These are phyloP conservation scores for Alternaria longipes DNA, from an alignment of 2,329 filamentous ascomycete genomes.

Conservation along the genomic window DNA sequence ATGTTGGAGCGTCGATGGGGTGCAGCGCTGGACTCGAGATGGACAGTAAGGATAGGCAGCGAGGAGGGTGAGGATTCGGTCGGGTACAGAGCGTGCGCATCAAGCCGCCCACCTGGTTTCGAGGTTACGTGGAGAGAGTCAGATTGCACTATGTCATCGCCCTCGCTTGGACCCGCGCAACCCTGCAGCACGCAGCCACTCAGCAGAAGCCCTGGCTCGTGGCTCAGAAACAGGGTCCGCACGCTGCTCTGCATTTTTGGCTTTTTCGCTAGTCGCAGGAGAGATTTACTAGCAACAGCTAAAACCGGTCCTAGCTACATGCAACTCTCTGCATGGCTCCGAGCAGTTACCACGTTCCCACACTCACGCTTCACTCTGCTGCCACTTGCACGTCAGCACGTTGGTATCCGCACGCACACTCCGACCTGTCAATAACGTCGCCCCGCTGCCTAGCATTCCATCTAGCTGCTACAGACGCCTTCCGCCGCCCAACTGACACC, in stretches of 20 bases:
- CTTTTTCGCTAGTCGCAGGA: not conserved
- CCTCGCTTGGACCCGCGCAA: constrained; percentile 15
- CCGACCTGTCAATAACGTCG: constrained; percentile 21
- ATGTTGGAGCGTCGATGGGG: not conserved
- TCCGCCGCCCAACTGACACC: constrained; percentile 21
- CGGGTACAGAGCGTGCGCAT: constrained; percentile 4
- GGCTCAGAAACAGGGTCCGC: constrained; percentile 11
- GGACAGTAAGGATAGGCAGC: constrained; percentile 6
- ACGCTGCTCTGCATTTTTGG: not conserved
- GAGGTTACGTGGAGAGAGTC: constrained; percentile 13
- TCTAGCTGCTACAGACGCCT: constrained; percentile 14
- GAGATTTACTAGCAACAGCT: not conserved
- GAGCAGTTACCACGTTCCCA: not conserved
- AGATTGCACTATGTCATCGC: constrained; percentile 23
- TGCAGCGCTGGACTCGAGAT: constrained; percentile 4
- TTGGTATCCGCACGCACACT: not conserved
- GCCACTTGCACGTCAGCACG: constrained; percentile 5
- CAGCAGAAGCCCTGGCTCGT: not conserved
- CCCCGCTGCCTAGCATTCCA: constrained; percentile 13
- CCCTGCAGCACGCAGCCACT: constrained; percentile 10
- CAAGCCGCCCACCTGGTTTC: constrained; percentile 12
- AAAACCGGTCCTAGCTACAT: not conserved
- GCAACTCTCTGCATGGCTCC: not conserved
- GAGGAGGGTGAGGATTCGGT: constrained; percentile 8
- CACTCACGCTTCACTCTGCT: constrained; percentile 13